Conservation (phyloP, 805 yeast genomes). For the Spathaspora arborariae region DNA sequence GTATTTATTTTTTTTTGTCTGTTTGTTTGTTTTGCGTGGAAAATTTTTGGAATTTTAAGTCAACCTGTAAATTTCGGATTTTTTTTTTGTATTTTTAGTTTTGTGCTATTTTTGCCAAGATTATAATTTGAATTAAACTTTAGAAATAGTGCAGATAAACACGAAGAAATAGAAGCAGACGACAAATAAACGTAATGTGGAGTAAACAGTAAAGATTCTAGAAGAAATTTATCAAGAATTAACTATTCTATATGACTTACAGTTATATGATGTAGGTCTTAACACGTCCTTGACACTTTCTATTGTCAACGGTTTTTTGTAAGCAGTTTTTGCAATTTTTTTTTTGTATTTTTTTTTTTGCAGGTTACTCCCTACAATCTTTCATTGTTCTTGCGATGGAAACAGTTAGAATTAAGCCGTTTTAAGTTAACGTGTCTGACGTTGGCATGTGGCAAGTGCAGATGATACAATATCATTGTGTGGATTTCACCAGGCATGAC, state of each 20-base stretch:
- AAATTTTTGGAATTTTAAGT: background rate
- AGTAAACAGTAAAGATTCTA: no score
- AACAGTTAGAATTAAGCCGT: background rate
- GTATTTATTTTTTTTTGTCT: background rate
- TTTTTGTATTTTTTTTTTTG: background rate
- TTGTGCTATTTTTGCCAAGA: background rate
- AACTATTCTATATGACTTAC: no score
- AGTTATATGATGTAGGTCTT: no score
- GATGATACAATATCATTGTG: no score
- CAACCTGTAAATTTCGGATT: background rate
- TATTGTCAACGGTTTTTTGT: background rate
- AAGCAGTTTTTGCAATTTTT: no score
- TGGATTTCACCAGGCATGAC: no score
- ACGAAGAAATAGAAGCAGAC: no score
- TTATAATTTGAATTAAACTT: no score
- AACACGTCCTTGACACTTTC: background rate
- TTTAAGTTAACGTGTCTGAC: background rate
- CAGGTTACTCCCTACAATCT: background rate
- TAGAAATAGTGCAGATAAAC: background rate
- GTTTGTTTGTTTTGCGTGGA: background rate
- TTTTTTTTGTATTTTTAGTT: background rate
- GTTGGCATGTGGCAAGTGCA: background rate
- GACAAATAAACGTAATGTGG: no score
- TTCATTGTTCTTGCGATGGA: background rate
- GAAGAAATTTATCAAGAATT: no score